Conservation (phyloP, 2,329 filamentous ascomycete species). For the Chrysosporium keratinophilum region DNA sequence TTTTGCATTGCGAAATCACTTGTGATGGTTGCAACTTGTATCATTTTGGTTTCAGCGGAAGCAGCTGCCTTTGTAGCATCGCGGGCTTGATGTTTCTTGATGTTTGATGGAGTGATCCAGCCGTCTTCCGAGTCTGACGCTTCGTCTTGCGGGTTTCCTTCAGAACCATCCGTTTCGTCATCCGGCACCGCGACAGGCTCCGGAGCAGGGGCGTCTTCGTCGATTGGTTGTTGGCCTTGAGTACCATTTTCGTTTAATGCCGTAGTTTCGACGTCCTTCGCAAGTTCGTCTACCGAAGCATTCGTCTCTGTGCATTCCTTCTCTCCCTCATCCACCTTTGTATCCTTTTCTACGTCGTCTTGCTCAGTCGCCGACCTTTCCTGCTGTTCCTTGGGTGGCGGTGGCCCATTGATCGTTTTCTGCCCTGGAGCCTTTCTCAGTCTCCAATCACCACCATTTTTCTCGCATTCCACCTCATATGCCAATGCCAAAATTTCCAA, state of each 20-base stretch:
- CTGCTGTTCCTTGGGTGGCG: constrained; percentile 35
- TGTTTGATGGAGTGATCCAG: constrained; percentile 92
- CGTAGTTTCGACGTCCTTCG: constrained; percentile 23
- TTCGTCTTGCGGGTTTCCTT: constrained; percentile 15
- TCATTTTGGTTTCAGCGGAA: constrained; percentile 49
- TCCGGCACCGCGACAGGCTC: neutral
- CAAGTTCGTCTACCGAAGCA: constrained; percentile 23
- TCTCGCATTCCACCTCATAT: constrained; percentile 89
- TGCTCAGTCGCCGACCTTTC: constrained; percentile 14
- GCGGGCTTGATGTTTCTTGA: constrained; percentile 69
- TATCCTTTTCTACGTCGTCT: constrained; percentile 22
- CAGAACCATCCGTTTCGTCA: constrained; percentile 9
- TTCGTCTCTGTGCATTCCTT: constrained; percentile 10
- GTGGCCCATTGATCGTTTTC: constrained; percentile 62
- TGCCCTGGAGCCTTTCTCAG: constrained; percentile 69
- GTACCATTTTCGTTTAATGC: constrained; percentile 21
- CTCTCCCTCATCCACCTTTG: constrained; percentile 17
- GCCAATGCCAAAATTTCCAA: constrained; percentile 78
- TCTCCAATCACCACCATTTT: constrained; percentile 81
- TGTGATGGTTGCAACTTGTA: constrained; percentile 85
- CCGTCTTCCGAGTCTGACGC: constrained; percentile 49
- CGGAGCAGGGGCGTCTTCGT: neutral
- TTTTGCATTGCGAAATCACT: constrained; percentile 98
- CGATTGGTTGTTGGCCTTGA: constrained; percentile 16
- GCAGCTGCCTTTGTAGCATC: constrained; percentile 46